These are phyloP conservation scores for Massospora cicadina DNA, from an alignment of 371 early-diverging fungal genomes.

Conservation along the genomic window DNA sequence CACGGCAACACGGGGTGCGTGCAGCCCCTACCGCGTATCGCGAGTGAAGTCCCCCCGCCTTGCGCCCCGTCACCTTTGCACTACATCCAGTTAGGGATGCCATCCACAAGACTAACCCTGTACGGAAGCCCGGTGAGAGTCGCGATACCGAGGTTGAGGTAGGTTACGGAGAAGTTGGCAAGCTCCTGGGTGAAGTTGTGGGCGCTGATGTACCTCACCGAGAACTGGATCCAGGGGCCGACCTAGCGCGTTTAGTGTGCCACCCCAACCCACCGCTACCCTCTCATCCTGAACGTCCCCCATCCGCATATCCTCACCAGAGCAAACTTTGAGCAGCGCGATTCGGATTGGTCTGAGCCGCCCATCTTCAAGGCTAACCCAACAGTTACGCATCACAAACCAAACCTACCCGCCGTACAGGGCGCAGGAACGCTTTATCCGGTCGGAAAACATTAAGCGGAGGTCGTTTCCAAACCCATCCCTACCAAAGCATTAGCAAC, in stretches of 20 bases:
- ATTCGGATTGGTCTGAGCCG: not conserved
- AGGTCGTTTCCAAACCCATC: not conserved
- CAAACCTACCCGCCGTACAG: not conserved
- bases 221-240: not conserved
- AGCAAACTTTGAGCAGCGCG: not conserved
- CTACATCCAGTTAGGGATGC: not conserved
- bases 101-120: not conserved
- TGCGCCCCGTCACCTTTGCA: not conserved
- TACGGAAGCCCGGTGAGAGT: not conserved
- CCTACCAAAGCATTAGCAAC: no score
- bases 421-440: not conserved
- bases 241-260: not conserved
- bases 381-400: not conserved
- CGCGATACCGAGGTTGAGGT: not conserved
- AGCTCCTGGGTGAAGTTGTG: not conserved
- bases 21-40: not conserved
- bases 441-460: not conserved
- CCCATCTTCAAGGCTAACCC: not conserved
- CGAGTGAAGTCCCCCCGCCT: not conserved
- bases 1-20: not conserved
- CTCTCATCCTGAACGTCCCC: not conserved
- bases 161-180: not conserved
- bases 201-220: not conserved
- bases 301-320: not conserved
- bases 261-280: not conserved